Evolutionary conservation across 306 rosid genomes (phyloP).

Genomic region (Adenanthera pavonina): DNA sequence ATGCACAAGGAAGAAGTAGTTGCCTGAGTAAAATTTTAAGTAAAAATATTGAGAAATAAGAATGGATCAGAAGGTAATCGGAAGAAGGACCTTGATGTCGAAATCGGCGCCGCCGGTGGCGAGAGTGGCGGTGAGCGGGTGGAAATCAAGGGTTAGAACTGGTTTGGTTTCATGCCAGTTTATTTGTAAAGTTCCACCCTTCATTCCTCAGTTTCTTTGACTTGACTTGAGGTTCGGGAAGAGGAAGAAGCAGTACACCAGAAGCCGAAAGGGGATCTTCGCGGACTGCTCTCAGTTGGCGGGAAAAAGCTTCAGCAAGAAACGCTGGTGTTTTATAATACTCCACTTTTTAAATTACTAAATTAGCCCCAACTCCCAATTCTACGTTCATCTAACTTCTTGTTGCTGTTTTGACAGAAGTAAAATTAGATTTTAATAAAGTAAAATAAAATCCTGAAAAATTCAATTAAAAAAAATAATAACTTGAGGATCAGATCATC

Average conservation of each 20-base stretch:
- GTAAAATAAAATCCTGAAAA: too few species aligned
- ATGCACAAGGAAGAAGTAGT: not conserved
- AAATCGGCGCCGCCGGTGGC: constrained; percentile 99
- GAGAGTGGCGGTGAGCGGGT: constrained; percentile 70
- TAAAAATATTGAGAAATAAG: not conserved
- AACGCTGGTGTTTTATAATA: not conserved
- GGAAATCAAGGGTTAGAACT: constrained; percentile 82
- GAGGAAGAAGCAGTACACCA: not conserved
- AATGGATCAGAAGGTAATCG: not conserved
- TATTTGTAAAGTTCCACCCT: constrained; percentile 90
- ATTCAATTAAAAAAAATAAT: too few species aligned
- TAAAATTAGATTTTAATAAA: not conserved
- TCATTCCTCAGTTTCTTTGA: constrained; percentile 47
- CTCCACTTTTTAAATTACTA: not conserved
- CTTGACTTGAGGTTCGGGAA: not conserved
- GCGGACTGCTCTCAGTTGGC: constrained; percentile 45
- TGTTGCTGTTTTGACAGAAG: not conserved
- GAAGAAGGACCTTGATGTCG: constrained; percentile 83
- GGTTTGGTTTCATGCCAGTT: constrained; percentile 89
- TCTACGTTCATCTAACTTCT: not conserved
- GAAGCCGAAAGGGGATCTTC: constrained; percentile 20
- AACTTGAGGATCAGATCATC: too few species aligned
- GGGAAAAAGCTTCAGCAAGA: constrained; percentile 37
- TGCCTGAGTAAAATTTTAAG: not conserved
- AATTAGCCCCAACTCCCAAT: not conserved